Conservation (phyloP, 2,329 filamentous ascomycete species). For the Septoria petroselini region DNA sequence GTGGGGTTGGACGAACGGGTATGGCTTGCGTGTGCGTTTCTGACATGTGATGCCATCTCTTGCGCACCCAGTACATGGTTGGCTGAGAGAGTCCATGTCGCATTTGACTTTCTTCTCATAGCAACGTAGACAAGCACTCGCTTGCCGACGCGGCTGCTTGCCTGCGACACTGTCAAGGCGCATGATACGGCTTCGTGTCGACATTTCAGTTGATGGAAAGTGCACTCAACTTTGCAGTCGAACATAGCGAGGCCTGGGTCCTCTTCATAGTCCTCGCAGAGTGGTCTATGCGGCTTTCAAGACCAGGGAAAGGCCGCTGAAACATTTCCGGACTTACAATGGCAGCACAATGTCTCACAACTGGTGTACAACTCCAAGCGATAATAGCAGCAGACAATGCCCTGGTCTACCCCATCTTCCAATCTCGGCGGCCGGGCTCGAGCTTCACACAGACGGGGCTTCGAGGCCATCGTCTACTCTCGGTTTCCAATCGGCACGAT, state of each 20-base stretch:
- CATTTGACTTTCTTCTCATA: conserved; percentile 18
- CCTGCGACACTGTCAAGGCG: conserved; percentile 8
- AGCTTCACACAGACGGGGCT: not conserved
- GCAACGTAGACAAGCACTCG: conserved; percentile 15
- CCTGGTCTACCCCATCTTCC: conserved; percentile 11
- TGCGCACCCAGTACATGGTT: conserved; percentile 14
- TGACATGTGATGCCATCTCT: conserved; percentile 14
- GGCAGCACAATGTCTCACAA: conserved; percentile 11
- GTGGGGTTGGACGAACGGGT: conserved; percentile 7
- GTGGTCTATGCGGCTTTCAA: conserved; percentile 5
- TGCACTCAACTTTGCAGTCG: not conserved
- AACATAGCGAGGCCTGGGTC: not conserved
- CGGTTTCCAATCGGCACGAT: not conserved
- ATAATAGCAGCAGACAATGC: conserved; percentile 1
- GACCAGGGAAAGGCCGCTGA: conserved; percentile 1
- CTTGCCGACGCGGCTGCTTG: conserved; percentile 12
- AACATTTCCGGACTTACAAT: conserved; percentile 1
- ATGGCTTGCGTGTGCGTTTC: conserved; percentile 15
- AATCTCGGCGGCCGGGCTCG: conserved; percentile 4
- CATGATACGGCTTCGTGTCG: conserved; percentile 2
- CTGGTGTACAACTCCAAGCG: conserved; percentile 4
- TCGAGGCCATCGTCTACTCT: not conserved
- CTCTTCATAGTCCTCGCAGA: conserved; percentile 6
- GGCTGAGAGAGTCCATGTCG: conserved; percentile 14
- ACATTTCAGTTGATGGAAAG: conserved; percentile 3